phyloP scores from a whole-genome alignment of 352 stramenopile genomes.

The Pythium sp. region DNA sequence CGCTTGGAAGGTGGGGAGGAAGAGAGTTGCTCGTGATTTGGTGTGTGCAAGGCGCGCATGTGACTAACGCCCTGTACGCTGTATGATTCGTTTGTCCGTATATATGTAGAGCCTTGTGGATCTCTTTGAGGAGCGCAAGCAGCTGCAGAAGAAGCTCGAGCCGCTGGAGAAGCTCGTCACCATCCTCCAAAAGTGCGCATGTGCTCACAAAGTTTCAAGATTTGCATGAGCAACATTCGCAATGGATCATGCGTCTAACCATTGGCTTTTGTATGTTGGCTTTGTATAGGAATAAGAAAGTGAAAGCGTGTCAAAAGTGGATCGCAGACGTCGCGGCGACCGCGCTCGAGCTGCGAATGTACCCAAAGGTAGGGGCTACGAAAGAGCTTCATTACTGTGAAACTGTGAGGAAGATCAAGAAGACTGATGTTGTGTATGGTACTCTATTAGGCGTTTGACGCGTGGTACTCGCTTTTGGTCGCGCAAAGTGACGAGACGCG shows the following conservation, averaged over 20 bases:
- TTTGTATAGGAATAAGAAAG: conserved; percentile 55
- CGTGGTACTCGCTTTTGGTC: conserved; percentile 72
- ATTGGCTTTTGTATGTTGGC: neutral
- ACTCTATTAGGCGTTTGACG: conserved; percentile 56
- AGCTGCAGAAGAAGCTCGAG: conserved; percentile 60
- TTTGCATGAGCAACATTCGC: neutral
- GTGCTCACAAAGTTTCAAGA: neutral
- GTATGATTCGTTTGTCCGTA: neutral
- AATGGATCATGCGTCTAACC: neutral
- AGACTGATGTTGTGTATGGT: neutral
- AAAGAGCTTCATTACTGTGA: neutral
- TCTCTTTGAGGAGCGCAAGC: conserved; percentile 51
- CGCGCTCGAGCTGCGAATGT: conserved; percentile 47
- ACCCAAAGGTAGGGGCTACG: conserved; percentile 32
- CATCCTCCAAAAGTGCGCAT: conserved; percentile 60
- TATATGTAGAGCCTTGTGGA: conserved; percentile 66
- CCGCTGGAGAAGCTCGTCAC: conserved; percentile 69
- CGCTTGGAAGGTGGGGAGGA: conserved; percentile 70
- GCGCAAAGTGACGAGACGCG: conserved; percentile 18
- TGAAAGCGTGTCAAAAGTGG: conserved; percentile 82
- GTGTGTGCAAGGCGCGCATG: neutral
- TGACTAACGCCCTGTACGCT: neutral
- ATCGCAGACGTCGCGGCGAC: conserved; percentile 58
- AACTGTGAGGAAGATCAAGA: neutral
- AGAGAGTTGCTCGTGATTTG: neutral